Evolutionary conservation across 2,329 filamentous ascomycete genomes (phyloP), one percentile per base, ranked within the genome.

Genomic region (Epichloe bromicola): DNA sequence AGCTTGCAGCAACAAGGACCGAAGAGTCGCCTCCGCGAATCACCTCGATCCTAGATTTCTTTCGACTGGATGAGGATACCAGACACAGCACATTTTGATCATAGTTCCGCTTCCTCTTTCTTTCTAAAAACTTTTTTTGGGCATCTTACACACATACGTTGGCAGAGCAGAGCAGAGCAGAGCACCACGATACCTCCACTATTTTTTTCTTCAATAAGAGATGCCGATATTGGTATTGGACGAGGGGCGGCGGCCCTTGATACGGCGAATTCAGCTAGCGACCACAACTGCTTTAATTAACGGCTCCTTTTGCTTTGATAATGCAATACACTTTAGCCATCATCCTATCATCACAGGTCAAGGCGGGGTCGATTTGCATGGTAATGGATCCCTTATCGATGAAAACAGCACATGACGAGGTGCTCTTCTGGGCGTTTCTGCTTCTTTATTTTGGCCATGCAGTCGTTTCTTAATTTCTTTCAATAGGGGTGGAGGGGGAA

Each of bases 21-120:
- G 0, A 75, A 72, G 59, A 78, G 74, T 56, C 75, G 75, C 11
- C 65, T 79, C 36, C 69, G 75, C 38, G 76, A 80, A 54, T 75
- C 79, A 61, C 70, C 70, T n/a, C 71, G 69, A 57, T 74, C 38
- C n/a, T 49, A 15, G 20, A 30, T 47, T 34, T 19, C 2, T 48
- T 30, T 10, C 26, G 26, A 8, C 40, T 20, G 39, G 44, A 37
- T 23, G n/a, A 44, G 36, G 12, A 12, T 44, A 12, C 7, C 17
- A 33, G 30, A 44, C 26, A 20, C 39, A 19, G 39, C 39, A 41
- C 19, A 5, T 33, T 26, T 19, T 43, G 14, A 26, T 43, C 12
- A 3, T 15, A 23, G 7, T n/a, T 30, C 23, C 20, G 4, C 23
- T 43, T 7, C 4, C 11, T 38, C 48, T 33, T 38, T 46, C 34